A percentile compares a stretch with the other conserved stretches of the same genome.
Evolutionary conservation across 768 basidiomycete species (phyloP).

Genomic region (Polyporus arcularius): DNA sequence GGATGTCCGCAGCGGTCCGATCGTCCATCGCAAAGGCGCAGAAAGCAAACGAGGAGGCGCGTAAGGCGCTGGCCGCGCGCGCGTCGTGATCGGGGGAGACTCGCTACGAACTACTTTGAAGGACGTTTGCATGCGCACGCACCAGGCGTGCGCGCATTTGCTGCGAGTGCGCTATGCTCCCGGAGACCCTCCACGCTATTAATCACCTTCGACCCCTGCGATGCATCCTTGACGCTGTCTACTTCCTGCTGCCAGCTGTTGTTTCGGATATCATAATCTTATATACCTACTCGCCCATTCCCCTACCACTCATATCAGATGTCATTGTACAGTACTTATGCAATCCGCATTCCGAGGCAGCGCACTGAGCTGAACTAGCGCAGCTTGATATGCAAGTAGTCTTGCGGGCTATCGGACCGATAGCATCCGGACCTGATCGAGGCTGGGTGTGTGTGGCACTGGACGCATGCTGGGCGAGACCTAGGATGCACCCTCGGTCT

Average conservation of each 20-base stretch:
- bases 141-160: neutral
- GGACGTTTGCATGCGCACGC: neutral
- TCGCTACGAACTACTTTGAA: neutral
- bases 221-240: neutral
- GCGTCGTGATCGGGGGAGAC: neutral
- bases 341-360: neutral
- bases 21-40: conserved; percentile 47
- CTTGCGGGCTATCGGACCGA: neutral
- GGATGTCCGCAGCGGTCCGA: conserved; percentile 29
- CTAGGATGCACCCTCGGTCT: neutral
- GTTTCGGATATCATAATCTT: conserved; percentile 2
- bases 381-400: neutral
- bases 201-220: neutral
- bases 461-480: neutral
- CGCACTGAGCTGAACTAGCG: too few species aligned
- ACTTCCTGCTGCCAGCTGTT: conserved; percentile 2
- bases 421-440: neutral
- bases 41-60: conserved; percentile 53
- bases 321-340: conserved; percentile 13
- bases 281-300: neutral
- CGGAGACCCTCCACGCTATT: neutral
- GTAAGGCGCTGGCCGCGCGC: conserved; percentile 37
- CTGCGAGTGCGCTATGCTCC: too few species aligned
- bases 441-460: neutral
- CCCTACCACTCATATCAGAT: neutral